phyloP scores from a whole-genome alignment of 139 green algal species.

The Zygnema circumcarinatum region DNA sequence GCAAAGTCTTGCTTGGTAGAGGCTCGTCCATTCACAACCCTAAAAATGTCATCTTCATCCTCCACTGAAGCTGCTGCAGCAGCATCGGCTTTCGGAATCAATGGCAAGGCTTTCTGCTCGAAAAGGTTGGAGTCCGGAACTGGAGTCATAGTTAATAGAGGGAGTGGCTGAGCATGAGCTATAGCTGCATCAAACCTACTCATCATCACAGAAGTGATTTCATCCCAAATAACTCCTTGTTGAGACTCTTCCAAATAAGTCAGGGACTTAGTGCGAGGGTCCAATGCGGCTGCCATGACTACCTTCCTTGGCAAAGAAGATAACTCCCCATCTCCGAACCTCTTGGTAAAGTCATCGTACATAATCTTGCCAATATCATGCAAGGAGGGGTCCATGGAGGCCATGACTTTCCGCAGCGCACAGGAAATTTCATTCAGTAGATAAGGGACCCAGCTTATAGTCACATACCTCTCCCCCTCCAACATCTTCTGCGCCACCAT shows the following conservation, averaged over 20 bases:
- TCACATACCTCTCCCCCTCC: not conserved
- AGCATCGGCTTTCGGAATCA: not conserved
- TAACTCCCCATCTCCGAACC: not conserved
- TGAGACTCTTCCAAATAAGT: not conserved
- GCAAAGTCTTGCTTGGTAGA: not conserved
- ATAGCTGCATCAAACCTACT: not conserved
- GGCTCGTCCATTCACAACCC: not conserved
- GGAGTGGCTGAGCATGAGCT: not conserved
- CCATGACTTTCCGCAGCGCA: not conserved
- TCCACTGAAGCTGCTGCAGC: not conserved
- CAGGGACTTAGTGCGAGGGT: not conserved
- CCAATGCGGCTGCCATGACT: not conserved
- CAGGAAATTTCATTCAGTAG: not conserved
- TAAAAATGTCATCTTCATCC: not conserved
- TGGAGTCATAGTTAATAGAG: too few relatives aligned
- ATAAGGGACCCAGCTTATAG: not conserved
- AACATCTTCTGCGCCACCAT: not conserved
- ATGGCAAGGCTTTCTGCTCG: not conserved
- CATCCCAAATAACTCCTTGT: not conserved
- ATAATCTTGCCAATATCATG: not conserved
- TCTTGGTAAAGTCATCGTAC: not conserved
- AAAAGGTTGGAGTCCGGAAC: not conserved
- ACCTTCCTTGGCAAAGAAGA: not conserved
- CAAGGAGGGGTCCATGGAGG: not conserved
- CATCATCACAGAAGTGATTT: not conserved